Base-by-base conservation (phyloP, 2,329 filamentous ascomycete species). In the Camptophora hylomeconis region DNA sequence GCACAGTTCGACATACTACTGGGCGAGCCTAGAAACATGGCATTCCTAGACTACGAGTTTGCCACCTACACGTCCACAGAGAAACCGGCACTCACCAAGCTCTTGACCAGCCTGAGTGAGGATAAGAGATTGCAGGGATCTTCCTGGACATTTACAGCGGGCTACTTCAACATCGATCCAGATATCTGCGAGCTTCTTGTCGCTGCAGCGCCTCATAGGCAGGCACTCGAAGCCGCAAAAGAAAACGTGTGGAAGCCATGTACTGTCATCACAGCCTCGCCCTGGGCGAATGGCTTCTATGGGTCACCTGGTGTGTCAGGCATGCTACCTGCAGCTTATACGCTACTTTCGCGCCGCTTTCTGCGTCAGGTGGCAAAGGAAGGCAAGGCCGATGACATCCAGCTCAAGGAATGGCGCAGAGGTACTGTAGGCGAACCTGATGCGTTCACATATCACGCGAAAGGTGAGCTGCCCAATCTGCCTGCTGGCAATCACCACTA, bases 361-460 rank as follows among this genome's bases (percentile, higher is more conserved):
- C 63, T 95, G 3, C 69, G 73, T 23, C 66, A 65, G 5, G 71
- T 77, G 1, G 51, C 58, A 0, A 52, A 52, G n/a, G 60, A 62
- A 5, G 63, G 67, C 2, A 55, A 68, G 4, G 63, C 62, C 7
- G 58, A 65, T 2, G 64, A 67, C 7, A 78, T 94, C 16, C 57
- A 69, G 3, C 62, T 98, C 3, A 80, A 82, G 38, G 89, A 98
- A 56, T 98, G 89, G 89, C 71, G 77, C 5, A 67, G 67, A 24
- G 89, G 89, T 6, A 80, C 74, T 0, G 80, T 92, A 2, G 80
- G 80, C 11, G 69, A 83, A 44, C 74, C 80, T 0, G 81, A 65
- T 1, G 87, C 83, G 1, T 98, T 92, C 89, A 94, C 87, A 0
- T 98, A 98, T 54, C 89, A 98, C 47, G 89, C 89, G 26, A 98